Base-by-base conservation (phyloP, 208 protist species). In the Leishmania tarentolae region DNA sequence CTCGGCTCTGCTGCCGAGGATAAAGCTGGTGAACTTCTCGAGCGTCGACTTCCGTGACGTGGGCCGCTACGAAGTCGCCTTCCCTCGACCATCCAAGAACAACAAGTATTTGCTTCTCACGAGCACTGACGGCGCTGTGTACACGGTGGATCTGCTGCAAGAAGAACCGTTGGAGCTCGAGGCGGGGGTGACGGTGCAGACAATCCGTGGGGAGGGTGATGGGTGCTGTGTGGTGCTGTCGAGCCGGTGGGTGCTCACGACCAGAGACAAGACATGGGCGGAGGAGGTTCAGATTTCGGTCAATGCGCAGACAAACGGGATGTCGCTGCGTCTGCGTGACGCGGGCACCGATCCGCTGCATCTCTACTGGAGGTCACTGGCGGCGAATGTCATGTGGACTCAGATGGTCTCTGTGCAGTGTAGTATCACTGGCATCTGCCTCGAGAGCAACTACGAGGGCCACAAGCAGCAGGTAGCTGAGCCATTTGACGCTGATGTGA, bases 1-100 rank as follows among this genome's bases (percentile, higher is more conserved):
- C 75, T 72, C 77, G 7, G 80, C 88, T 40, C 78, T 79, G 28
- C 56, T 72, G 56, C 83, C 91, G 35, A 79, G 83, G n/a, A 66
- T 94, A 47, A 88, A 76, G 69, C 77, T 94, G 8, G 87, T 94
- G 50, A 94, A 94, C 71, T 65, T 88, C 57, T 90, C 91, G 0
- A 77, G 50, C 21, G 40, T 79, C 44, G 31, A 1, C 24, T 94
- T 91, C 81, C 78, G 84, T 50, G 82, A 83, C 15, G 75, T 92
- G n/a, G 65, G 40, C 13, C 35, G 76, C 76, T 85, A 78, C 63
- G 47, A 65, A 37, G 82, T 85, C 71, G 76, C 82, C 50, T 85
- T 81, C 15, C 82, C 82, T 50, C 82, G 80, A 28, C 76, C 76
- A 11, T 81, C 82, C 40, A 85, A 78, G 72, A 85, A 81, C 83